A percentile compares a stretch with the other conserved stretches of the same genome.
phyloP scores from a whole-genome alignment of 73 alveolate genomes.

The Uronychia binucleata region DNA sequence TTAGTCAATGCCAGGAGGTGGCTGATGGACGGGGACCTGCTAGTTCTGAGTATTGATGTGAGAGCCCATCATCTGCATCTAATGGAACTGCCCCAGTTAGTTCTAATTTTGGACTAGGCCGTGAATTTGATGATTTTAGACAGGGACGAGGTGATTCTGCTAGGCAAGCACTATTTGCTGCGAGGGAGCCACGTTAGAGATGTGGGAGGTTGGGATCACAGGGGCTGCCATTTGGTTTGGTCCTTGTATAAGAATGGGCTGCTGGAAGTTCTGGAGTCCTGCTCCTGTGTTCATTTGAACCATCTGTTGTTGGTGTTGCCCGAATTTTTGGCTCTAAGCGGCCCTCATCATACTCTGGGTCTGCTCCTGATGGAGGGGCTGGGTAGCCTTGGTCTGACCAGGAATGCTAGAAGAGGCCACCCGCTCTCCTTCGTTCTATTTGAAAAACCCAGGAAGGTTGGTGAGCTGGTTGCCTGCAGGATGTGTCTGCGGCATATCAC shows the following conservation, averaged over 20 bases:
- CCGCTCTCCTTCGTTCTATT: not conserved
- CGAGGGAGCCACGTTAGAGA: too few species aligned
- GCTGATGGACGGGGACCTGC: constrained; percentile 3
- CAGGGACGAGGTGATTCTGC: too few species aligned
- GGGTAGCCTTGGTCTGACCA: not conserved
- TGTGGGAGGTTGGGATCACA: too few species aligned
- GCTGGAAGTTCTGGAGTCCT: not conserved
- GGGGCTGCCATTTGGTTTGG: too few species aligned
- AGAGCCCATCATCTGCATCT: not conserved
- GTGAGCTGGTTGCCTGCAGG: not conserved
- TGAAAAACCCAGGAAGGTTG: not conserved
- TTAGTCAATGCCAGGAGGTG: not conserved
- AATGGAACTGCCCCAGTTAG: constrained; percentile 1
- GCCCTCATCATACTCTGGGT: not conserved
- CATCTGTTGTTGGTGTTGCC: not conserved
- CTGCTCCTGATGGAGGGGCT: not conserved
- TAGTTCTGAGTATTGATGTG: not conserved
- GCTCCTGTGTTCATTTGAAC: not conserved
- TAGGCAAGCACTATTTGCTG: too few species aligned
- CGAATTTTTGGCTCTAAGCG: not conserved
- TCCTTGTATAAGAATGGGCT: not conserved
- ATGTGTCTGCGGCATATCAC: not conserved
- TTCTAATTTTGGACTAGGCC: not conserved
- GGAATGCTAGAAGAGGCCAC: too few species aligned
- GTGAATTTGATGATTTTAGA: too few species aligned